These are phyloP conservation scores for Colletotrichum sp. DNA, from an alignment of 2,329 filamentous ascomycete species.

Conservation along the genomic window DNA sequence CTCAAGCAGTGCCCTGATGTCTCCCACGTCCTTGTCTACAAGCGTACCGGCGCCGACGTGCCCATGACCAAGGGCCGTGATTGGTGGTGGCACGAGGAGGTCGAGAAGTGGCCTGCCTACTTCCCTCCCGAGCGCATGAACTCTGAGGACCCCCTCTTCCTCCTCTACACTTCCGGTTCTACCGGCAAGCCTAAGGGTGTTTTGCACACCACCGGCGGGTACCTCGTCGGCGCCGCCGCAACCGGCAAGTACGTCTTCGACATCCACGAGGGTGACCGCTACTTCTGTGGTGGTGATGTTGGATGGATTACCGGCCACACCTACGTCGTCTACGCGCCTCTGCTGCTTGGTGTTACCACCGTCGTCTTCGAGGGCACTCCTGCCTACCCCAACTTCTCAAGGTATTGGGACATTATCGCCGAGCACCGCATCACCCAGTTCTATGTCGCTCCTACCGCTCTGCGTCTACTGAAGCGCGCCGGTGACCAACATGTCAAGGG, in stretches of 20 bases:
- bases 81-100: conserved; percentile 98
- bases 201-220: conserved; percentile 96
- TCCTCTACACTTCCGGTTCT: conserved; percentile 97
- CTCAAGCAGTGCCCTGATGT: conserved; percentile 95
- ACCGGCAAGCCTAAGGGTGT: conserved; percentile 99
- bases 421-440: conserved; percentile 97
- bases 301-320: conserved; percentile 99
- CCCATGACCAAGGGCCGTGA: conserved; percentile 91
- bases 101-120: conserved; percentile 95
- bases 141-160: conserved; percentile 95
- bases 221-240: conserved; percentile 89
- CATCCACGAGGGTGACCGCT: conserved; percentile 90
- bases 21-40: conserved; percentile 85
- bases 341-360: conserved; percentile 90
- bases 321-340: conserved; percentile 95
- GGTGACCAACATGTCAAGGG: conserved; percentile 91
- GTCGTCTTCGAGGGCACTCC: conserved; percentile 98
- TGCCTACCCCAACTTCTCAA: conserved; percentile 95
- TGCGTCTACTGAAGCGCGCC: conserved; percentile 92
- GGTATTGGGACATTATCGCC: conserved; percentile 98
- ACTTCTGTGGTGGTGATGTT: conserved; percentile 98
- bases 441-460: conserved; percentile 94
- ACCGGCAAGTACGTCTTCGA: conserved; percentile 99
- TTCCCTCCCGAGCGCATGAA: conserved; percentile 87
- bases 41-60: conserved; percentile 91